These are phyloP conservation scores for Caryopteris hybrid DNA, from an alignment of 305 asterid species.

Conservation along the genomic window DNA sequence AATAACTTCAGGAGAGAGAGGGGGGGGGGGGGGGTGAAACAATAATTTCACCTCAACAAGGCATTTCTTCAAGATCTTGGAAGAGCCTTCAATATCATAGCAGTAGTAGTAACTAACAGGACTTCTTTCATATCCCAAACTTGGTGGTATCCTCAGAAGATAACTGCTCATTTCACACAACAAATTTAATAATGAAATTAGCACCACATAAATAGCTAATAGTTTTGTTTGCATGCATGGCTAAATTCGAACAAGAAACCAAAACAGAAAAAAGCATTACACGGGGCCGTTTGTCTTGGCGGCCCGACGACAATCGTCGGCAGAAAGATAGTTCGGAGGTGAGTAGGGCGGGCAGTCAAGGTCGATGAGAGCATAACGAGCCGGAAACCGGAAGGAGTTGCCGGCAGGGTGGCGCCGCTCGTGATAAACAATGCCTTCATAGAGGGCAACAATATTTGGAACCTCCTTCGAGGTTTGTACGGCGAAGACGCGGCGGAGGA, in stretches of 20 bases:
- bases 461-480: not conserved
- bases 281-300: conserved; percentile 53
- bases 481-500: conserved; percentile 26
- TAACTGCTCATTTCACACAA: conserved; percentile 21
- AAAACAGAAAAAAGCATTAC: conserved; percentile 19
- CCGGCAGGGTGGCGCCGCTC: conserved; percentile 52
- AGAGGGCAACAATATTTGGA: conserved; percentile 30
- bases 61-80: conserved; percentile 42
- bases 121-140: conserved; percentile 57
- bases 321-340: conserved; percentile 41
- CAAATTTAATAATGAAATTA: not conserved
- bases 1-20: too few relatives aligned
- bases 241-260: not conserved
- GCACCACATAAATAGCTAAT: too few relatives aligned
- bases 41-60: conserved; percentile 34
- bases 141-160: conserved; percentile 57
- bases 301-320: conserved; percentile 39
- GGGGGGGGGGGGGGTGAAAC: not conserved
- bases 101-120: conserved; percentile 61
- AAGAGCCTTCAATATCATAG: conserved; percentile 42
- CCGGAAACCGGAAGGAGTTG: conserved; percentile 47
- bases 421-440: conserved; percentile 55
- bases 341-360: conserved; percentile 37
- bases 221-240: too few relatives aligned
- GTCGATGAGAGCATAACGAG: conserved; percentile 57